phyloP scores from a whole-genome alignment of 768 basidiomycete species.

The Pisolithus marmoratus region DNA sequence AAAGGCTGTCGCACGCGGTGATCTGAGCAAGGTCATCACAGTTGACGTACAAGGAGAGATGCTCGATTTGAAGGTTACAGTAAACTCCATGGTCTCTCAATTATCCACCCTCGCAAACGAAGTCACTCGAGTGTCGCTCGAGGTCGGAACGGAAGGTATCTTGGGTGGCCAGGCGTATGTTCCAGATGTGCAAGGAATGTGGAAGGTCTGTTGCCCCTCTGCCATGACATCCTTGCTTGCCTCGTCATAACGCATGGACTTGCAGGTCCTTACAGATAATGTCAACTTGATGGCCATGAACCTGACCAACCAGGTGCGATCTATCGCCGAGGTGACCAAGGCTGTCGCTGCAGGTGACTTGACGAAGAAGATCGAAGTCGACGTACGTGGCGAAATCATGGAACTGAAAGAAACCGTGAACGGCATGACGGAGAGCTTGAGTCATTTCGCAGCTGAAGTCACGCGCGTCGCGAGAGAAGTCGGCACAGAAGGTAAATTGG shows the following conservation, averaged over 20 bases:
- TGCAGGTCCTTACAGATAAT: slow-evolving; percentile 61
- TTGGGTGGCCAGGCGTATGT: slow-evolving; percentile 91
- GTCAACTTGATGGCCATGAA: slow-evolving; percentile 91
- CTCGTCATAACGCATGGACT: neutral
- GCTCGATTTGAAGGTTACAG: slow-evolving; percentile 75
- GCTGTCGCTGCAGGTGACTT: slow-evolving; percentile 92
- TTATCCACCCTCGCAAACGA: slow-evolving; percentile 70
- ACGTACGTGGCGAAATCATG: slow-evolving; percentile 88
- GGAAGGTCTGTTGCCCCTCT: slow-evolving; percentile 55
- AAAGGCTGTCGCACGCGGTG: slow-evolving; percentile 74
- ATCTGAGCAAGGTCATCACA: slow-evolving; percentile 77
- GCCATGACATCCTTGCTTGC: slow-evolving; percentile 14
- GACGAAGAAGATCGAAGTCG: slow-evolving; percentile 88
- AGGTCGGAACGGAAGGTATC: slow-evolving; percentile 90
- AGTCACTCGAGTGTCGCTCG: slow-evolving; percentile 87
- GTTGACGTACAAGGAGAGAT: slow-evolving; percentile 96
- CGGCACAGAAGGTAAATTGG: slow-evolving; percentile 92
- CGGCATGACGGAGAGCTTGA: slow-evolving; percentile 86
- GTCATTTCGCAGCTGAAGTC: slow-evolving; percentile 79
- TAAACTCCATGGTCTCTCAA: slow-evolving; percentile 74
- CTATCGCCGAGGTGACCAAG: slow-evolving; percentile 87
- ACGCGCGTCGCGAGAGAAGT: slow-evolving; percentile 91
- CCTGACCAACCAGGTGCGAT: slow-evolving; percentile 85
- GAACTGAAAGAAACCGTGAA: slow-evolving; percentile 92
- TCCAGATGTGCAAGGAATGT: slow-evolving; percentile 90